These are phyloP conservation scores for Agrocybe praecox DNA, from an alignment of 768 basidiomycete species.

Conservation along the genomic window DNA sequence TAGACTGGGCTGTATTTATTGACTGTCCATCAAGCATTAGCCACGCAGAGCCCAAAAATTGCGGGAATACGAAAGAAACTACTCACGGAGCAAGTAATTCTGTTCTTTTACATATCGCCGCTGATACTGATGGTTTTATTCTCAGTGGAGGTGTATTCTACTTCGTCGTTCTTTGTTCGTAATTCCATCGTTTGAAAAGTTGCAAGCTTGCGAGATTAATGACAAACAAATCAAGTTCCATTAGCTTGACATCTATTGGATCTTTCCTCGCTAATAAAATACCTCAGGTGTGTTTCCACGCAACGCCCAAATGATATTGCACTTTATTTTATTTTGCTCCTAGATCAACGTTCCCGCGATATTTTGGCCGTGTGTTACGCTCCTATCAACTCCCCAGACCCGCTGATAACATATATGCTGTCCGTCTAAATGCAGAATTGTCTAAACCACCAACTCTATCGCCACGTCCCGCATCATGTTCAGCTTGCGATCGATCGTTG, in stretches of 20 bases:
- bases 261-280: constrained; percentile 30
- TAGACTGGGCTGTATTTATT: constrained; percentile 36
- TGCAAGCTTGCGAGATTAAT: background rate
- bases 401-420: background rate
- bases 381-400: background rate
- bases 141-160: constrained; percentile 43
- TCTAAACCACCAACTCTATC: constrained; percentile 28
- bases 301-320: background rate
- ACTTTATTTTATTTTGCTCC: background rate
- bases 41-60: constrained; percentile 30
- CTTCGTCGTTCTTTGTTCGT: constrained; percentile 36
- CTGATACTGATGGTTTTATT: background rate
- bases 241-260: constrained; percentile 33
- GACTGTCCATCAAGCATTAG: constrained; percentile 35
- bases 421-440: constrained; percentile 16
- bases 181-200: background rate
- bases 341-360: constrained; percentile 40
- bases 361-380: constrained; percentile 30
- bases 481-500: constrained; percentile 19
- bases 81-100: constrained; percentile 34
- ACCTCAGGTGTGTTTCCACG: constrained; percentile 24
- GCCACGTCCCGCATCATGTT: constrained; percentile 31
- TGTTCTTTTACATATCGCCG: background rate
- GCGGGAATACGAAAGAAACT: constrained; percentile 32
- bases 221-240: constrained; percentile 23